Percentiles rank a stretch among this genome's conserved stretches.
Conservation (phyloP, 345 rosid genomes). For the Euphorbia pulcherrima region DNA sequence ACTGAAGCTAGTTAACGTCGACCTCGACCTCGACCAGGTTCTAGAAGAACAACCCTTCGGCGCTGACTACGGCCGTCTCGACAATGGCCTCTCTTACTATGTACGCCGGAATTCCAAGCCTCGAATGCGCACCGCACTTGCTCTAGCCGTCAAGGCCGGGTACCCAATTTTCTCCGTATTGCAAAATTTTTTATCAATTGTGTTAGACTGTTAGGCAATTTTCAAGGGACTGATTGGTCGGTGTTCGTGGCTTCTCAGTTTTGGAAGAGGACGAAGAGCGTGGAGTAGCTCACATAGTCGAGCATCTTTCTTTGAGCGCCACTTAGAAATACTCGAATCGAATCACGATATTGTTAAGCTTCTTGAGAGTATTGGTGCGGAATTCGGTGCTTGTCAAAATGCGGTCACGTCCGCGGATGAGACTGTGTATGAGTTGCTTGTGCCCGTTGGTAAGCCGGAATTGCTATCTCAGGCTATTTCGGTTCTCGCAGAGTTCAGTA, state of each 20-base stretch:
- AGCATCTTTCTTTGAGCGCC: constrained; percentile 95
- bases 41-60: constrained; percentile 63
- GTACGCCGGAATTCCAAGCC: constrained; percentile 86
- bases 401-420: constrained; percentile 87
- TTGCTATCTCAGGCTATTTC: constrained; percentile 76
- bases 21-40: constrained; percentile 48
- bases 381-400: constrained; percentile 95
- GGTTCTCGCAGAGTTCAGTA: constrained; percentile 76
- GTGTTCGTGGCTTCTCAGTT: constrained; percentile 78
- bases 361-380: constrained; percentile 90
- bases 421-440: constrained; percentile 82
- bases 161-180: constrained; percentile 13
- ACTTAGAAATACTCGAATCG: constrained; percentile 68
- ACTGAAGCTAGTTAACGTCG: constrained; percentile 63
- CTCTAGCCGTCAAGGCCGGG: constrained; percentile 89
- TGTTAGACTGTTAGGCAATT: background rate
- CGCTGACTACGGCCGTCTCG: constrained; percentile 69
- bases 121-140: constrained; percentile 79
- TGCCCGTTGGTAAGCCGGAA: constrained; percentile 81
- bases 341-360: constrained; percentile 88
- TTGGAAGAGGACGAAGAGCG: constrained; percentile 94
- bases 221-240: constrained; percentile 31
- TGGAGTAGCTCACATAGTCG: constrained; percentile 92
- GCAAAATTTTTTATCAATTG: too few species aligned
- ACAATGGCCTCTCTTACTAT: constrained; percentile 79